A percentile compares a stretch with the other conserved stretches of the same genome.
These are phyloP conservation scores for Lactarius akahatsu DNA, from an alignment of 768 basidiomycete species.

Conservation along the genomic window DNA sequence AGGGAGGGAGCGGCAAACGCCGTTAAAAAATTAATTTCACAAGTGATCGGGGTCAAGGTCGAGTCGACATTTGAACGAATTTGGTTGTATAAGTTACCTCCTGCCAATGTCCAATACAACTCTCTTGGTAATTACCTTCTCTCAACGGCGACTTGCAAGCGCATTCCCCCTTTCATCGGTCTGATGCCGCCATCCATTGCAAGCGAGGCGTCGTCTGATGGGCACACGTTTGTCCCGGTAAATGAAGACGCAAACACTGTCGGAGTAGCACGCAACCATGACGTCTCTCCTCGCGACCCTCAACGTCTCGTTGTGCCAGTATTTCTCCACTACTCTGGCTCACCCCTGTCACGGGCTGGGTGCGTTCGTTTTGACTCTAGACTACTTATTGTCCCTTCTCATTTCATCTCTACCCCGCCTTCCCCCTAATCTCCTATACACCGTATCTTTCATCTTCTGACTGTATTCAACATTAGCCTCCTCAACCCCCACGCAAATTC, in stretches of 20 bases:
- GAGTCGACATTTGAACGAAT: neutral
- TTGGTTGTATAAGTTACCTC: neutral
- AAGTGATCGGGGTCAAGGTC: neutral
- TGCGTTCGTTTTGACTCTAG: conserved; percentile 23
- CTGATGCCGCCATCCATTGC: conserved; percentile 20
- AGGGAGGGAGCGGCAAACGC: neutral
- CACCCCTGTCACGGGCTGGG: conserved; percentile 36
- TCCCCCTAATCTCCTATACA: conserved; percentile 4
- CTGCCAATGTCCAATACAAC: conserved; percentile 5
- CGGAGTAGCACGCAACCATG: conserved; percentile 2
- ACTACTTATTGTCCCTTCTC: neutral
- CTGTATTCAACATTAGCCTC: conserved; percentile 40
- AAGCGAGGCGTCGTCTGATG: conserved; percentile 21
- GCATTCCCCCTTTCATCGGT: neutral
- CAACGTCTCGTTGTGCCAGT: conserved; percentile 20
- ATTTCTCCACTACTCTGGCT: conserved; percentile 26
- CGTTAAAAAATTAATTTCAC: neutral
- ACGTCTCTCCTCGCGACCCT: conserved; percentile 32
- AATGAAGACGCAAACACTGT: conserved; percentile 9
- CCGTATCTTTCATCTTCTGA: conserved; percentile 4
- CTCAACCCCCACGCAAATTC: conserved; percentile 44
- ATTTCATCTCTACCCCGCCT: neutral
- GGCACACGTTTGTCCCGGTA: conserved; percentile 25
- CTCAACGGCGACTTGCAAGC: neutral
- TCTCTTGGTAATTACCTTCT: neutral